Conservation (phyloP, 2,329 filamentous ascomycete species). For the Malbranchea zuffiana region DNA sequence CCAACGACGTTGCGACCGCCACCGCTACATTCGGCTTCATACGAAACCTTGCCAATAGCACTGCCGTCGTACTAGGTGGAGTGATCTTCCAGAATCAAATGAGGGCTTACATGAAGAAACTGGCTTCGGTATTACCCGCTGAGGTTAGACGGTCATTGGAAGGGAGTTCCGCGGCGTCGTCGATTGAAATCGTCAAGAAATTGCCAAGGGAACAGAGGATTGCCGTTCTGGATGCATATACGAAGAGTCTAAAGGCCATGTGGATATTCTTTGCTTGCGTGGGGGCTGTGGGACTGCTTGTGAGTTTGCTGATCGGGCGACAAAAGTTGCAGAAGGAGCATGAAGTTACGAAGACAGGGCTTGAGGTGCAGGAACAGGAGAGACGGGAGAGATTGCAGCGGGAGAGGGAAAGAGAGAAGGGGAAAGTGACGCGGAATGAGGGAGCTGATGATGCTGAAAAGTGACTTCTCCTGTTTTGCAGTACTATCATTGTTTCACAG, state of each 20-base stretch:
- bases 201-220: constrained; percentile 26
- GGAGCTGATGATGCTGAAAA: too few species aligned
- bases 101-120: constrained; percentile 9
- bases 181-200: constrained; percentile 23
- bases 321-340: constrained; percentile 32
- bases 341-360: constrained; percentile 36
- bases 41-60: constrained; percentile 46
- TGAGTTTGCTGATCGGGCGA: constrained; percentile 32
- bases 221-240: constrained; percentile 34
- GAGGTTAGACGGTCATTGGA: constrained; percentile 2
- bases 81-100: constrained; percentile 37
- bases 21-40: constrained; percentile 52
- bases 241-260: constrained; percentile 35
- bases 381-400: constrained; percentile 26
- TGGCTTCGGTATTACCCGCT: constrained; percentile 7
- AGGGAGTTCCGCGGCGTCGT: constrained; percentile 26
- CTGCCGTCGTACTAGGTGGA: constrained; percentile 49
- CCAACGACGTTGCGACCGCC: constrained; percentile 51
- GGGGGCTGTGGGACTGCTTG: constrained; percentile 26
- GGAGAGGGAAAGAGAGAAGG: constrained; percentile 17
- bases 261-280: constrained; percentile 42
- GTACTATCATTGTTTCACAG: too few species aligned
- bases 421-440: constrained; percentile 9
- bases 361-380: constrained; percentile 35
- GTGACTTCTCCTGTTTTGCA: too few species aligned